phyloP scores from a whole-genome alignment of 2,329 filamentous ascomycete genomes.

The Cadophora malorum region DNA sequence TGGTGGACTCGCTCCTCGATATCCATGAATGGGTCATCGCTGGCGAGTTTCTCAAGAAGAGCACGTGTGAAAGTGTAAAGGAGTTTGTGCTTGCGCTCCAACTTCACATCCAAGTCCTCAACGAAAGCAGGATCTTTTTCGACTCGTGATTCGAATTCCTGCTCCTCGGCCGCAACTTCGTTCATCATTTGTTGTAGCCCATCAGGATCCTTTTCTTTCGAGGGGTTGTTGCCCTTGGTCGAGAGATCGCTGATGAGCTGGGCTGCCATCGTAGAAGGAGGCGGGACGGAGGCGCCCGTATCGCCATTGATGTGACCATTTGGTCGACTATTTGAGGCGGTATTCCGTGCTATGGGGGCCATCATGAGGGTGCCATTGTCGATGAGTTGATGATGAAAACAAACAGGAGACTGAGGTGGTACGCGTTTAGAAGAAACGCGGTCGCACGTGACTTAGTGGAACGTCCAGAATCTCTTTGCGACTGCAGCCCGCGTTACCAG shows the following conservation, averaged over 20 bases:
- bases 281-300: constrained; percentile 44
- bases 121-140: constrained; percentile 7
- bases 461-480: too few species aligned
- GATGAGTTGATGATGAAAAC: constrained; percentile 19
- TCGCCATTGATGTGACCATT: constrained; percentile 34
- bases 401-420: constrained; percentile 7
- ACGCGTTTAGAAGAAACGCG: constrained; percentile 31
- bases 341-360: constrained; percentile 33
- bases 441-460: constrained; percentile 33
- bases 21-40: constrained; percentile 70
- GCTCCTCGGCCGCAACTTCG: constrained; percentile 65
- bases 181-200: constrained; percentile 75
- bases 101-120: constrained; percentile 64
- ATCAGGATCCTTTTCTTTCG: constrained; percentile 57
- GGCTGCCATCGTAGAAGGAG: constrained; percentile 84
- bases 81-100: constrained; percentile 82
- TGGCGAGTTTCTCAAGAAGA: constrained; percentile 72
- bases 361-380: constrained; percentile 39
- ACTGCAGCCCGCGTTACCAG: too few species aligned
- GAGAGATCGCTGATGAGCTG: constrained; percentile 85
- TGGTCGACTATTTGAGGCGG: constrained; percentile 18
- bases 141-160: constrained; percentile 53
- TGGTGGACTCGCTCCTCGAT: constrained; percentile 62
- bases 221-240: constrained; percentile 65
- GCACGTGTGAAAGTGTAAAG: constrained; percentile 84